phyloP scores from a whole-genome alignment of 108 stramenopile species.

The Mayamaea pseudoterrestris region DNA sequence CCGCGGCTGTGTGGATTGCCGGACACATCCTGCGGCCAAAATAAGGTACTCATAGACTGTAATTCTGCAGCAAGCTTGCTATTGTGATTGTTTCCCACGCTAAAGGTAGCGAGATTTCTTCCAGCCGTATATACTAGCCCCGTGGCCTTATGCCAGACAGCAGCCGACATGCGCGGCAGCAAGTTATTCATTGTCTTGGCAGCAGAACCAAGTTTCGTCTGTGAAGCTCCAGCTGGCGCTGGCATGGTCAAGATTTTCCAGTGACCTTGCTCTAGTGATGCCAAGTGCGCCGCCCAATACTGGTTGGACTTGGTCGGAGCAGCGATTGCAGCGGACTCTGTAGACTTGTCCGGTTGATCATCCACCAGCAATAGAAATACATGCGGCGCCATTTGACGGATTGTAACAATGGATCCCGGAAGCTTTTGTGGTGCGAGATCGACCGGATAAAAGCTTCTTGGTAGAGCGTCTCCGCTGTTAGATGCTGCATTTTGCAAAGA shows the following conservation, averaged over 20 bases:
- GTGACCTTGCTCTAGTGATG: conserved; percentile 47
- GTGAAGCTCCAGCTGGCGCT: too few relatives aligned
- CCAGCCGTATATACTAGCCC: conserved; percentile 71
- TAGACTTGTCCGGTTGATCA: too few relatives aligned
- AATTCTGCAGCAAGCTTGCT: background rate
- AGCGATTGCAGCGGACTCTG: too few relatives aligned
- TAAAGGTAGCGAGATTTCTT: conserved; percentile 6
- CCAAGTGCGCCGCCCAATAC: conserved; percentile 48
- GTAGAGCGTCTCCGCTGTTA: conserved; percentile 2
- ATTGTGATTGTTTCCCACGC: background rate
- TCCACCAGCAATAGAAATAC: conserved; percentile 67
- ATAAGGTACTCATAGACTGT: background rate
- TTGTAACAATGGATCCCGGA: too few relatives aligned
- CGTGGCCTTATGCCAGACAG: conserved; percentile 35
- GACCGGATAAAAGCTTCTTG: conserved; percentile 24
- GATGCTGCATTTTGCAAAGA: background rate
- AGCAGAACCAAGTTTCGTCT: too few relatives aligned
- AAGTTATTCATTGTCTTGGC: too few relatives aligned
- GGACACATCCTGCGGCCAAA: background rate
- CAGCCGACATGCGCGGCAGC: conserved; percentile 59
- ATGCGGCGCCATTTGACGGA: too few relatives aligned
- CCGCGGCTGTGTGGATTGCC: background rate
- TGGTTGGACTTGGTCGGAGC: too few relatives aligned
- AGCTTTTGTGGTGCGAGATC: too few relatives aligned
- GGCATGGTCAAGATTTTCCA: conserved; percentile 32